Evolutionary conservation across 768 basidiomycete genomes (phyloP).

Genomic region (Boletus tomentosulus): DNA sequence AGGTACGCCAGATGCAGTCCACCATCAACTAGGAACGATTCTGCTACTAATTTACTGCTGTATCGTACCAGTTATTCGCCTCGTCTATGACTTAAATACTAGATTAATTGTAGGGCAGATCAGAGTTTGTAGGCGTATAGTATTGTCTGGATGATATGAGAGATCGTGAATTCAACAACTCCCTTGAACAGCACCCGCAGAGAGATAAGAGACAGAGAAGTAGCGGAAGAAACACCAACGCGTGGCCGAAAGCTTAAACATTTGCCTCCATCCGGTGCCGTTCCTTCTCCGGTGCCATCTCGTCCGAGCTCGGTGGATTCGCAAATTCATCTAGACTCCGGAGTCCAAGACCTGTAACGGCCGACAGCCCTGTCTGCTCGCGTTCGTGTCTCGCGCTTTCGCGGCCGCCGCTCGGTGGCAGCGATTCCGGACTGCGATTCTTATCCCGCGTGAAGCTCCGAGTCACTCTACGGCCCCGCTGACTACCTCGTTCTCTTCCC

Average conservation of each 20-base stretch:
- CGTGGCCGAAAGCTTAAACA: not conserved
- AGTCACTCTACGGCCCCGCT: constrained; percentile 1
- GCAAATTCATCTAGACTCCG: constrained; percentile 18
- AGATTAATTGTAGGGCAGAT: not conserved
- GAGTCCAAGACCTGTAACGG: constrained; percentile 28
- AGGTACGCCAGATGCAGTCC: too few species aligned
- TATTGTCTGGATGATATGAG: not conserved
- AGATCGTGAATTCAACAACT: not conserved
- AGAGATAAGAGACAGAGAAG: not conserved
- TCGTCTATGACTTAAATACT: too few species aligned
- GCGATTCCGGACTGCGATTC: constrained; percentile 1
- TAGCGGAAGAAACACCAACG: not conserved
- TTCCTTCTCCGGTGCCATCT: constrained; percentile 13
- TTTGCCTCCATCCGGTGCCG: not conserved
- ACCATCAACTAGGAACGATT: too few species aligned
- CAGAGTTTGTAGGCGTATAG: not conserved
- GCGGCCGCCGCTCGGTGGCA: constrained; percentile 7
- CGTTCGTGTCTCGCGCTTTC: constrained; percentile 2
- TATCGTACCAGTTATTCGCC: too few species aligned
- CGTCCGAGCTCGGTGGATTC: constrained; percentile 9
- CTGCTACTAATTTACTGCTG: too few species aligned
- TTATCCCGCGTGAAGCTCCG: not conserved
- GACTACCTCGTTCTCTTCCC: constrained; percentile 1
- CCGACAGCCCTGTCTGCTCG: constrained; percentile 17
- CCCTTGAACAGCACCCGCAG: not conserved